Evolutionary conservation across 805 yeast genomes (phyloP), one percentile per base, ranked within the genome.

Genomic region (Saturnispora sanitii): DNA sequence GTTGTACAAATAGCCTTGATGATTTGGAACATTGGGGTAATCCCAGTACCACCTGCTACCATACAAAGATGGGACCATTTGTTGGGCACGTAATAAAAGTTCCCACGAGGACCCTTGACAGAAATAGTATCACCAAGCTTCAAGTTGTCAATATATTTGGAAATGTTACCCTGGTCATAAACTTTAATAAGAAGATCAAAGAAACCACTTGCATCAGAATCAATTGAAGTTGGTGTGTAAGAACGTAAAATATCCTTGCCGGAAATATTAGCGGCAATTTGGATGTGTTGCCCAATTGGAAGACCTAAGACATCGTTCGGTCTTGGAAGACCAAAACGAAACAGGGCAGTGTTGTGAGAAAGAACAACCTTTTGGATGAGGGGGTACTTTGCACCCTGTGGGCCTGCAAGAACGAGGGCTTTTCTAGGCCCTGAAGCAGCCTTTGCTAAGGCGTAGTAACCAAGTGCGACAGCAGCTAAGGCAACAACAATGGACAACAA

Each of bases 11-110:
- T 79, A 12, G 94, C 83, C 51, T 83, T 82, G 50, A 88, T 77
- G 50, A 87, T 79, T 67, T 87, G 96, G 63, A 77, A 85, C 96
- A 87, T 87, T 58, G 96, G 96, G 6, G 96, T 82, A 54, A 87
- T 82, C 60, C 96, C 96, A 29, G 96, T 85, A 55, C 96, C 97
- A 51, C 96, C 96, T 32, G 95, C 94, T 49, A 90, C 78, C 96
- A 88, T 88, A 41, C 82, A 86, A 45, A 88, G 70, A 45, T 73
- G 70, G 44, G 70, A 66, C 43, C 74, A 78, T 78, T 81, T 77
- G 64, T 83, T 84, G 51, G 94, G 86, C 40, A 75, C 68, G 65
- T 88, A 88, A 46, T 77, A 72, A 69, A 83, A 86, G 54, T 76
- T 76, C 6, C 97, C 96, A 64, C 83, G 84, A 52, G 97, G 97